Percentiles rank a stretch among this genome's conserved stretches.
These are phyloP conservation scores for Pseudocercospora cruenta DNA, from an alignment of 2,329 filamentous ascomycete genomes.

Conservation along the genomic window DNA sequence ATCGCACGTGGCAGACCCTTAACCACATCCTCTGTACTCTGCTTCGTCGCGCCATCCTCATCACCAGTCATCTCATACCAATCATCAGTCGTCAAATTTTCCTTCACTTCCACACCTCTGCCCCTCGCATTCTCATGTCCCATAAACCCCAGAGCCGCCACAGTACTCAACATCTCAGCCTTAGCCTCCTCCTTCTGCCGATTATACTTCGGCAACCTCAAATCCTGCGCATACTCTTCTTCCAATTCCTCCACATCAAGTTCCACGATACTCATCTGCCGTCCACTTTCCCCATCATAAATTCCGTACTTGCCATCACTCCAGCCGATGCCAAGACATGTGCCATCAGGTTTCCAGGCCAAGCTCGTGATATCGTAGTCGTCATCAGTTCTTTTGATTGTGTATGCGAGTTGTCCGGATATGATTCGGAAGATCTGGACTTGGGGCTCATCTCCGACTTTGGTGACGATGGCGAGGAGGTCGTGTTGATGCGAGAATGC, in stretches of 20 bases:
- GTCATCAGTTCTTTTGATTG: conserved; percentile 46
- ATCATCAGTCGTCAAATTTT: conserved; percentile 27
- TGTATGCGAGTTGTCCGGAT: conserved; percentile 72
- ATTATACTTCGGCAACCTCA: conserved; percentile 6
- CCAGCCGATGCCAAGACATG: conserved; percentile 74
- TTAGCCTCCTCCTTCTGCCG: conserved; percentile 11
- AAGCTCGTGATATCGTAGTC: conserved; percentile 41
- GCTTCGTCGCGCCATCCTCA: conserved; percentile 43
- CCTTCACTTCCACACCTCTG: conserved; percentile 32
- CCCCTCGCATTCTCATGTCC: conserved; percentile 31
- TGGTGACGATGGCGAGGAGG: conserved; percentile 72
- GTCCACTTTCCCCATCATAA: conserved; percentile 42
- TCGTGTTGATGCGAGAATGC: conserved; percentile 85
- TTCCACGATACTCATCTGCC: conserved; percentile 21
- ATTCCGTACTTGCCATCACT: conserved; percentile 66
- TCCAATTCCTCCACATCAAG: conserved; percentile 7
- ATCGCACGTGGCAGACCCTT: conserved; percentile 68
- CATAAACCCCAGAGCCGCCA: conserved; percentile 32
- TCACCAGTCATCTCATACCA: conserved; percentile 32
- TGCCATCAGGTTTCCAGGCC: conserved; percentile 53
- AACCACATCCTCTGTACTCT: conserved; percentile 11
- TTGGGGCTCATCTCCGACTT: conserved; percentile 41
- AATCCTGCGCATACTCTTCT: conserved; percentile 17
- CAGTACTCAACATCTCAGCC: conserved; percentile 10
- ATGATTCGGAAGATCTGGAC: conserved; percentile 79